Evolutionary conservation across 1,284 basidiomycete genomes (phyloP), one percentile per base, ranked within the genome.

Genomic region (Hymenochaete sp.): DNA sequence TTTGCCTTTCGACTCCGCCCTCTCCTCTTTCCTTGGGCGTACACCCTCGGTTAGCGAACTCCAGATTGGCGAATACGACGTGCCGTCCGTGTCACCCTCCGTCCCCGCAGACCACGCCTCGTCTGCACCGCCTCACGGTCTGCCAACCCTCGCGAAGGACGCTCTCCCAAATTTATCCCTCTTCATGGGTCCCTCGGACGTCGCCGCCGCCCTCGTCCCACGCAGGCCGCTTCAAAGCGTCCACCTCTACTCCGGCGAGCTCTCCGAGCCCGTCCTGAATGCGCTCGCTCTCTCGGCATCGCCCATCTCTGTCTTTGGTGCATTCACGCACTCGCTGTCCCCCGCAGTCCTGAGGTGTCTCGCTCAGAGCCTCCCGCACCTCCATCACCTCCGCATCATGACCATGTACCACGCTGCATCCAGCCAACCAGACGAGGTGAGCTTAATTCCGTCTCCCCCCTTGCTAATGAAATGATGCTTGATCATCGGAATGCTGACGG

Each of bases 211-310:
- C 13, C 62, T 83, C 52, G 68, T 79, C 2, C 77, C 79, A 41
- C 73, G 77, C 13, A 73, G 81, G 16, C 81, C 82, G 7, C 67
- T 85, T 37, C 63, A 72, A 51, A 70, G 67, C 56, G 67, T 86
- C 35, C 72, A 78, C 56, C 67, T 86, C 47, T 67, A 65, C 11
- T 47, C 16, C 33, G 39, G 42, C 43, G 47, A 43, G 50, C 49
- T 52, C 38, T 41, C 44, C 29, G 46, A 29, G 10, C n/a, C 58
- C 47, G 54, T 44, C 46, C 53, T 50, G n/a, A 25, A 36, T 28
- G 38, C 42, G 27, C 48, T 55, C 48, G 52, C 48, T 46, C 42
- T 48, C 38, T 56, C 54, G 19, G 49, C 52, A 16, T 52, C 52
- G 27, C 56, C 53, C 25, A 51, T 61, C 38, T 51, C 52, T 38